Percentiles rank a stretch among this genome's conserved stretches.
These are phyloP conservation scores for Corinectria fuckeliana DNA, from an alignment of 2,329 filamentous ascomycete genomes.

Conservation along the genomic window DNA sequence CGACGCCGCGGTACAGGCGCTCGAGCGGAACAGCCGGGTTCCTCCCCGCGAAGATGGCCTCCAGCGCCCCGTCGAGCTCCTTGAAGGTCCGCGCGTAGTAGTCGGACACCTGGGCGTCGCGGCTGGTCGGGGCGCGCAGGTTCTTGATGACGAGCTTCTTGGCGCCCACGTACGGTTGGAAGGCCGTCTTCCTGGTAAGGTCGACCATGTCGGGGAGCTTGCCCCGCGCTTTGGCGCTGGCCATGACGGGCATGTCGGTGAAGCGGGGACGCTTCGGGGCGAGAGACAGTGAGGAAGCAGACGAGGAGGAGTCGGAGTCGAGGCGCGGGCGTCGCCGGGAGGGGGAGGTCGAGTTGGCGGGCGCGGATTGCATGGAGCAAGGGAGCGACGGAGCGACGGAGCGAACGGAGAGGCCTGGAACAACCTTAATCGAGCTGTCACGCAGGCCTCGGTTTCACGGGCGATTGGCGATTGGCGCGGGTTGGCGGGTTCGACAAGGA, in stretches of 20 bases:
- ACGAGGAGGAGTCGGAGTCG: constrained; percentile 44
- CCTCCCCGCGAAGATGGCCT: constrained; percentile 71
- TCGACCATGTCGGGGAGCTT: constrained; percentile 49
- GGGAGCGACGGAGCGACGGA: constrained; percentile 9
- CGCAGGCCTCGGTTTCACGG: constrained; percentile 36
- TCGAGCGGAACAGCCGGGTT: constrained; percentile 79
- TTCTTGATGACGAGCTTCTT: constrained; percentile 96
- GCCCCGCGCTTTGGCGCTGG: constrained; percentile 47
- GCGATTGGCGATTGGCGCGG: constrained; percentile 17
- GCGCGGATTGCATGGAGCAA: constrained; percentile 44
- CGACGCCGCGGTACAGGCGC: constrained; percentile 86
- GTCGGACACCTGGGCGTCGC: constrained; percentile 67
- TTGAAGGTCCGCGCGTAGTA: constrained; percentile 81
- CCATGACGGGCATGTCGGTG: constrained; percentile 39
- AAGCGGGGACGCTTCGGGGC: constrained; percentile 44
- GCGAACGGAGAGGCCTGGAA: constrained; percentile 37
- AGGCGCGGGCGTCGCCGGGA: constrained; percentile 49
- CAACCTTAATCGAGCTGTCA: constrained; percentile 37
- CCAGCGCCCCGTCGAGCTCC: constrained; percentile 76
- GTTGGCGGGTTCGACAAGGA: constrained; percentile 9
- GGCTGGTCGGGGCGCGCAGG: constrained; percentile 68
- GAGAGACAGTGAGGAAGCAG: constrained; percentile 35
- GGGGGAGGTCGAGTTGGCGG: constrained; percentile 40
- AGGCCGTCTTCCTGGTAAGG: constrained; percentile 49
- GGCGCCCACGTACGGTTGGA: constrained; percentile 77